A percentile compares a stretch with the other conserved stretches of the same genome.
These are phyloP conservation scores for Boletus coccyginus DNA, from an alignment of 768 basidiomycete species.

Conservation along the genomic window DNA sequence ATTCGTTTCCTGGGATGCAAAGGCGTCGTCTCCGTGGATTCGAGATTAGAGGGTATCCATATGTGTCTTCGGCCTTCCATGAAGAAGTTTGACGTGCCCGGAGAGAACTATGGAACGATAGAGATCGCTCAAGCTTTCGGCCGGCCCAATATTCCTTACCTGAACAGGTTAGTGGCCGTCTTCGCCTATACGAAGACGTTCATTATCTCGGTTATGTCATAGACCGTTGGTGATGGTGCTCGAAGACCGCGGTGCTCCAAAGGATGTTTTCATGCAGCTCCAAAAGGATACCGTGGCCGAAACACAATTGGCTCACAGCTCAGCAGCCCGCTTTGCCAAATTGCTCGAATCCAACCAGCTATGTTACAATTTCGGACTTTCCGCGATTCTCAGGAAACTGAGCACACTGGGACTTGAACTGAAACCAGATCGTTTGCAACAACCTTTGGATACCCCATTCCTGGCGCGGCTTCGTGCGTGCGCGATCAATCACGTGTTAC, in stretches of 20 bases:
- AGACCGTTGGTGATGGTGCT: conserved; percentile 77
- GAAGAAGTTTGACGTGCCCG: conserved; percentile 65
- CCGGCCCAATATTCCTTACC: conserved; percentile 57
- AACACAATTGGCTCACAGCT: conserved; percentile 59
- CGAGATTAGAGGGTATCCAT: conserved; percentile 46
- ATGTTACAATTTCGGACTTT: conserved; percentile 46
- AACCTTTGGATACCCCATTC: conserved; percentile 54
- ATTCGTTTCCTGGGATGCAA: conserved; percentile 85
- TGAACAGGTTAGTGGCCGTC: conserved; percentile 67
- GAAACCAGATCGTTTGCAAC: conserved; percentile 31
- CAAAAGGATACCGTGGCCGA: conserved; percentile 58
- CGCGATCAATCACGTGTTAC: conserved; percentile 60
- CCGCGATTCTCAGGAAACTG: conserved; percentile 50
- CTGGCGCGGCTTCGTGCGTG: conserved; percentile 55
- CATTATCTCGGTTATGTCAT: not conserved
- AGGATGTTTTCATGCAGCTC: conserved; percentile 55
- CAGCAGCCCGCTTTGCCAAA: conserved; percentile 43
- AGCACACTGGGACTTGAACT: conserved; percentile 48
- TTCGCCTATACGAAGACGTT: not conserved
- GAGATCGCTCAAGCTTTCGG: conserved; percentile 71
- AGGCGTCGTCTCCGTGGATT: conserved; percentile 74
- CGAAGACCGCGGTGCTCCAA: conserved; percentile 68
- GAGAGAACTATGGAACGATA: conserved; percentile 52
- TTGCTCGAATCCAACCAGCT: conserved; percentile 51
- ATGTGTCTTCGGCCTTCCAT: conserved; percentile 74